phyloP scores from a whole-genome alignment of 495 filamentous ascomycete genomes.

The Podospora tetraspora region DNA sequence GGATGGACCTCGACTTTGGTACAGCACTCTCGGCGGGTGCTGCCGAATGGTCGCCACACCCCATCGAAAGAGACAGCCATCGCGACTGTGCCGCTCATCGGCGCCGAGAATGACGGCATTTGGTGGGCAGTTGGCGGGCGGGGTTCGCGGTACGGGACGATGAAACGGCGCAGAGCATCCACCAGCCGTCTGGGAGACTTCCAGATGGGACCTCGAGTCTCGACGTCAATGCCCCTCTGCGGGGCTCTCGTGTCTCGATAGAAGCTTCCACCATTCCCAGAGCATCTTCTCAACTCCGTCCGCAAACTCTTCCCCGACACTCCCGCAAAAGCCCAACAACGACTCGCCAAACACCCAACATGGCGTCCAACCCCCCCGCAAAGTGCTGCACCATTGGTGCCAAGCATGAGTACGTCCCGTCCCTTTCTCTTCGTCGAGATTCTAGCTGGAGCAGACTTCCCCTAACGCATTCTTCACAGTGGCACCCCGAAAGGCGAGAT shows the following conservation, averaged over 20 bases:
- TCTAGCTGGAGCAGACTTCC: neutral
- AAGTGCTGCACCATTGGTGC: slow-evolving; percentile 34
- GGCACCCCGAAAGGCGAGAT: slow-evolving; percentile 38
- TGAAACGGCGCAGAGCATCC: neutral
- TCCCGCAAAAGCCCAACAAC: neutral
- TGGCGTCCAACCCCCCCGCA: slow-evolving; percentile 33
- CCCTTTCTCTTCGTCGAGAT: neutral
- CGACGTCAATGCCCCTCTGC: slow-evolving; percentile 4
- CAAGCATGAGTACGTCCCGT: slow-evolving; percentile 27
- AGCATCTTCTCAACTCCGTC: neutral
- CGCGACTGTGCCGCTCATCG: neutral
- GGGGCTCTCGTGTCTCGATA: neutral
- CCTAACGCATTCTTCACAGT: slow-evolving; percentile 14
- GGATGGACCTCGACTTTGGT: neutral
- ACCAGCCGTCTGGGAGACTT: neutral
- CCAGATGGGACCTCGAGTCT: neutral
- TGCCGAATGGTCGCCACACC: neutral
- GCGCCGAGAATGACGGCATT: slow-evolving; percentile 5
- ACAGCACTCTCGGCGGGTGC: neutral
- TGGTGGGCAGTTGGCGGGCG: neutral
- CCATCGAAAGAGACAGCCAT: neutral
- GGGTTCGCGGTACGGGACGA: neutral
- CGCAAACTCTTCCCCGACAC: neutral
- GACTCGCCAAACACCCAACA: slow-evolving; percentile 5
- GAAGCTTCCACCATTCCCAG: neutral